Percentiles rank a stretch among this genome's conserved stretches.
Conservation (phyloP, 805 yeast genomes). For the Naumovozyma castellii region DNA sequence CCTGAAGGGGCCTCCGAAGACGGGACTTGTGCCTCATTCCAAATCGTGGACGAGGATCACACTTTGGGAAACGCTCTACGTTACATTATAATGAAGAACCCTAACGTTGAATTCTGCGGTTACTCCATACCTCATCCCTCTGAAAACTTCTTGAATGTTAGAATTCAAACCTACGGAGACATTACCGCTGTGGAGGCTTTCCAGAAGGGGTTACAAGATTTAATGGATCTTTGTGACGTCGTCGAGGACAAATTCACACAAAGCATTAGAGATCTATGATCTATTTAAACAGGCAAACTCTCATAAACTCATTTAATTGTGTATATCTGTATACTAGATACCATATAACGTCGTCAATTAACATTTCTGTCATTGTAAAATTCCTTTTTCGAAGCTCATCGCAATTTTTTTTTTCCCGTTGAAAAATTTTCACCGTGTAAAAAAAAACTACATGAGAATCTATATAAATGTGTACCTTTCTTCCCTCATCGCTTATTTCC, state of each 20-base stretch:
- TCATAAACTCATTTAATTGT: too few relatives aligned
- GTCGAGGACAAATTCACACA: conserved; percentile 73
- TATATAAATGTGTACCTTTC: not conserved
- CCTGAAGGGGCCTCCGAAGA: conserved; percentile 86
- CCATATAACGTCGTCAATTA: not conserved
- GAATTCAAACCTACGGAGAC: conserved; percentile 86
- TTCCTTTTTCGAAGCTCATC: not conserved
- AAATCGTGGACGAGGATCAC: conserved; percentile 88
- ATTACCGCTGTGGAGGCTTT: conserved; percentile 87
- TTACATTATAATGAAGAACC: conserved; percentile 92
- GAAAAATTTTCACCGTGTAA: not conserved
- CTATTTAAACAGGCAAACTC: too few relatives aligned
- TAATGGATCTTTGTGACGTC: conserved; percentile 71
- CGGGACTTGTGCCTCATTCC: conserved; percentile 91
- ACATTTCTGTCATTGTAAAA: not conserved
- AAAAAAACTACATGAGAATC: not conserved
- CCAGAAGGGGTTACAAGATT: conserved; percentile 81
- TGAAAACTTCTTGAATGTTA: conserved; percentile 75
- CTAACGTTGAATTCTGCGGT: conserved; percentile 96
- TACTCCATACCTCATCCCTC: conserved; percentile 98
- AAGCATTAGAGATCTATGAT: conserved; percentile 45
- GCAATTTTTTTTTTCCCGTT: conserved; percentile 1
- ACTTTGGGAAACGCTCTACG: conserved; percentile 91
- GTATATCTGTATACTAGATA: not conserved
- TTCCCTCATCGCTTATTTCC: conserved; percentile 1